Base-by-base conservation (phyloP, 768 basidiomycete species). In the Psilocybe tampanensis region DNA sequence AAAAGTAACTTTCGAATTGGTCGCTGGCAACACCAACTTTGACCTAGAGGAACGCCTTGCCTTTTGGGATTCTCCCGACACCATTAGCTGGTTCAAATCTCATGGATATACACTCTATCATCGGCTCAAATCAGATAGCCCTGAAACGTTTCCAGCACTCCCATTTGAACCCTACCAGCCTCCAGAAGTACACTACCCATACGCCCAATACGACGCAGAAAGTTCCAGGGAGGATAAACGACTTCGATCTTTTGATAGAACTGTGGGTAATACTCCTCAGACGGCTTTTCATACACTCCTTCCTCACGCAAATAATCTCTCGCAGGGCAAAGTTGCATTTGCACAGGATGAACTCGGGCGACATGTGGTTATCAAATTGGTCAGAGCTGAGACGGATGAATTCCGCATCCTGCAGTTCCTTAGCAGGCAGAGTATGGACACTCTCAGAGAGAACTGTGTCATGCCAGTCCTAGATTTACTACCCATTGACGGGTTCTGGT, bases 281-380 rank as follows among this genome's bases (percentile, higher is more conserved):
- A n/a, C n/a, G n/a, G n/a, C n/a, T n/a, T n/a, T n/a, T n/a, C n/a
- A n/a, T n/a, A n/a, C n/a, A n/a, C n/a, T n/a, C n/a, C n/a, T n/a
- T n/a, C n/a, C n/a, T n/a, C n/a, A n/a, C n/a, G n/a, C n/a, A n/a
- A n/a, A n/a, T n/a, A n/a, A n/a, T n/a, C n/a, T n/a, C n/a, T n/a
- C n/a, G n/a, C 19, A 56, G 55, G 55, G 26, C 13, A 57, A 52
- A 21, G 44, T 57, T 15, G 50, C 18, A 0, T 57, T 63, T 50
- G 69, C 68, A 3, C 67, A 70, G 47, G 65, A 71, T 44, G 8
- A 39, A 2, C 43, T 60, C 2, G 11, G 44, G 5, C 59, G 60
- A 21, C 70, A 69, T 47, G 64, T 72, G 19, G 69, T 64, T 3
- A 64, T 72, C 24, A 70, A 72, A 47, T 44, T 62, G 2, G 62